Conservation (phyloP, 169 alveolate genomes). For the Cryptosporidium muris region DNA sequence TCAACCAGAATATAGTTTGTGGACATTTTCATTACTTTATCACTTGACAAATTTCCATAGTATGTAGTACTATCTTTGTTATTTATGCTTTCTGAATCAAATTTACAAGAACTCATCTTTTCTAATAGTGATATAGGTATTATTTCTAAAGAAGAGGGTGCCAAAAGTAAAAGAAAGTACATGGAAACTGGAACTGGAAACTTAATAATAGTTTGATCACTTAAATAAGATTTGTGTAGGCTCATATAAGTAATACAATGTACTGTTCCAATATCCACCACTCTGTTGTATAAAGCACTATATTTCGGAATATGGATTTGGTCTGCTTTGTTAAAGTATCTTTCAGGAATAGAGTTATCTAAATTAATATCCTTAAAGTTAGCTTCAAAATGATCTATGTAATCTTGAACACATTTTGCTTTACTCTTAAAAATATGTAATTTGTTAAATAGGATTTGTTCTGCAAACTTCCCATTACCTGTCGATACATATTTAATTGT, state of each 20-base stretch:
- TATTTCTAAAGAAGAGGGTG: conserved; percentile 29
- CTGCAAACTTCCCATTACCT: conserved; percentile 55
- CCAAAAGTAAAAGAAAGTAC: conserved; percentile 31
- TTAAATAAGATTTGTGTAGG: conserved; percentile 32
- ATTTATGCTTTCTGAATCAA: background rate
- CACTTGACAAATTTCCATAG: too few species aligned
- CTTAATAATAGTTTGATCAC: conserved; percentile 16
- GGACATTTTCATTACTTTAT: background rate
- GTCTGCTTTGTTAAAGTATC: background rate
- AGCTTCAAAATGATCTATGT: conserved; percentile 12
- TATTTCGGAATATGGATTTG: conserved; percentile 3
- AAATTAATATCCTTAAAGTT: conserved; percentile 11
- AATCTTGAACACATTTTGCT: background rate
- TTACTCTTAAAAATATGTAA: conserved; percentile 18
- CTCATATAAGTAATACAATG: conserved; percentile 58
- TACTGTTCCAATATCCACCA: conserved; percentile 53
- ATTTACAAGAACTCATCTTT: conserved; percentile 10
- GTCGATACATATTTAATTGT: conserved; percentile 35
- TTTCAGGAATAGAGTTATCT: conserved; percentile 11
- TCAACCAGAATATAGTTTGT: conserved; percentile 33
- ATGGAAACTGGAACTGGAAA: conserved; percentile 52
- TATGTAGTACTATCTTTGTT: background rate
- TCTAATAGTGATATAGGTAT: conserved; percentile 27
- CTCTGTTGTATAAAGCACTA: conserved; percentile 46
- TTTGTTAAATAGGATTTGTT: conserved; percentile 35